Evolutionary conservation across 371 early-diverging fungal genomes (phyloP).

Genomic region (Funneliformis caledonium): DNA sequence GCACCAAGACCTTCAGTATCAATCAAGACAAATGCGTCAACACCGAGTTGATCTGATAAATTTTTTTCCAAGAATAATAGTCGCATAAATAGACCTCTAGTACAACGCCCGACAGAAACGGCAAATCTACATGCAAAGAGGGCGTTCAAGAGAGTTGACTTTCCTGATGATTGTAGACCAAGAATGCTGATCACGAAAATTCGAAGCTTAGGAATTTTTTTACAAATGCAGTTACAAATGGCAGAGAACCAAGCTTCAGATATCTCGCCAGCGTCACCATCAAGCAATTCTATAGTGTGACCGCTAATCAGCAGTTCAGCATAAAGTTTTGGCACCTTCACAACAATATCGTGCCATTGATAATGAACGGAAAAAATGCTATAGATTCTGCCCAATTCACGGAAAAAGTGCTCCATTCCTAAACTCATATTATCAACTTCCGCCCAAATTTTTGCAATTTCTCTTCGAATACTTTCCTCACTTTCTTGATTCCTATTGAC

Average conservation of each 20-base stretch:
- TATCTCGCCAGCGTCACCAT: conserved; percentile 38
- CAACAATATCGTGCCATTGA: neutral
- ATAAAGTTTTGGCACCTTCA: conserved; percentile 25
- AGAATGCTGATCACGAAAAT: conserved; percentile 37
- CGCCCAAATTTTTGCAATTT: conserved; percentile 26
- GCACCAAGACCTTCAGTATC: too few relatives aligned
- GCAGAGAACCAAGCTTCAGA: conserved; percentile 39
- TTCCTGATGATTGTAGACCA: conserved; percentile 39
- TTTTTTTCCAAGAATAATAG: conserved; percentile 37
- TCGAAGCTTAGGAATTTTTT: conserved; percentile 15
- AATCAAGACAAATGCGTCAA: conserved; percentile 31
- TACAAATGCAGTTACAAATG: conserved; percentile 22
- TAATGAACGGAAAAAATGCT: neutral
- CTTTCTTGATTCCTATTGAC: neutral
- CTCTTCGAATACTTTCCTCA: neutral
- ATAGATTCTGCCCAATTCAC: conserved; percentile 27
- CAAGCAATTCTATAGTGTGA: conserved; percentile 36
- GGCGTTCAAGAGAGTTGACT: conserved; percentile 40
- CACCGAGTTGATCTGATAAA: conserved; percentile 7
- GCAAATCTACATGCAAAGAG: conserved; percentile 41
- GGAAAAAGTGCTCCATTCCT: conserved; percentile 37
- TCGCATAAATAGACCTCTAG: conserved; percentile 37
- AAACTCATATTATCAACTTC: conserved; percentile 35
- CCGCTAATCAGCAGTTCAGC: conserved; percentile 35
- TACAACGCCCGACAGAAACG: conserved; percentile 38